These are phyloP conservation scores for Agastache rugosa DNA, from an alignment of 257 asterid genomes.

Conservation along the genomic window DNA sequence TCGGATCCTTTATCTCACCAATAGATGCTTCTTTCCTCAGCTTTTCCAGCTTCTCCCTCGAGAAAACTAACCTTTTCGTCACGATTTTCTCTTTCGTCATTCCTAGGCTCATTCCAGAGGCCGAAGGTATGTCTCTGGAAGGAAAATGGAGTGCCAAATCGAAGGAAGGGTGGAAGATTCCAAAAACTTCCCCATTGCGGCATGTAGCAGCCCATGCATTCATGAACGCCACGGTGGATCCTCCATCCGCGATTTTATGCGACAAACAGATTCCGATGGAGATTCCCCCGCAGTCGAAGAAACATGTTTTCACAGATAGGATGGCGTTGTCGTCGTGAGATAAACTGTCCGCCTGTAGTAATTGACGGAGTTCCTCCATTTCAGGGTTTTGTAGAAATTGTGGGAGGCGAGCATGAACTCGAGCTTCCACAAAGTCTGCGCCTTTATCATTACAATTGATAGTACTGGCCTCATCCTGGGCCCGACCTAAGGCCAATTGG, in stretches of 20 bases:
- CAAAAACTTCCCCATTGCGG: neutral
- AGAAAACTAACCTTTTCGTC: neutral
- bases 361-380: neutral
- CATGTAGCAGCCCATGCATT: constrained; percentile 10
- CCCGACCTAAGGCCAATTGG: too few species aligned
- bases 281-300: constrained; percentile 16
- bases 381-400: neutral
- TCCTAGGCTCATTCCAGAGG: too few species aligned
- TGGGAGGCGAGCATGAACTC: neutral
- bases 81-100: neutral
- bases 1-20: neutral
- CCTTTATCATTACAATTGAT: neutral
- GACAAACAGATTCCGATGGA: neutral
- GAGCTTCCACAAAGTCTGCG: neutral
- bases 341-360: neutral
- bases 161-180: neutral
- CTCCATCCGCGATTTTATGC: neutral
- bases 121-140: neutral
- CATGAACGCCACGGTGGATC: neutral
- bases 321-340: neutral
- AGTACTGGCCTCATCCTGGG: too few species aligned
- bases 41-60: neutral
- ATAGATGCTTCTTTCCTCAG: neutral
- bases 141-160: neutral
- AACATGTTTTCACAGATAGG: neutral